Percentiles rank a stretch among this genome's conserved stretches.
Conservation (phyloP, 176 grass and related monocot genomes). For the Alloteropsis semialata region DNA sequence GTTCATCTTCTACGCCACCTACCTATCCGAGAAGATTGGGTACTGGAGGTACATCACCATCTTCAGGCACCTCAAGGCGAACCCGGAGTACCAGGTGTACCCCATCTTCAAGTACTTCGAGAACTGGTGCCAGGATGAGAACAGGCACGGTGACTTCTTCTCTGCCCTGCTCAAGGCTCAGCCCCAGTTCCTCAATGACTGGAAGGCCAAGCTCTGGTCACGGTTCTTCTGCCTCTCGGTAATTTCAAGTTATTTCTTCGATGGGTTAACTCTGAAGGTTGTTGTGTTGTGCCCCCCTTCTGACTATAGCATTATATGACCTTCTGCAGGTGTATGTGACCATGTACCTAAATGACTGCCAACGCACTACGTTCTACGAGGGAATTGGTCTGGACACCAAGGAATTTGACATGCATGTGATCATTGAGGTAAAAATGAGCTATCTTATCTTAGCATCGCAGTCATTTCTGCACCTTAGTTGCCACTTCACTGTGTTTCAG, state of each 20-base stretch:
- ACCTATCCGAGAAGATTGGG: constrained; percentile 94
- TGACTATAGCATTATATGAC: neutral
- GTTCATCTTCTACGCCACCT: constrained; percentile 99
- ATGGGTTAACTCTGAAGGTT: neutral
- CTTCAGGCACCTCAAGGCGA: constrained; percentile 79
- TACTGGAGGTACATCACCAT: constrained; percentile 99
- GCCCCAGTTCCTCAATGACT: constrained; percentile 92
- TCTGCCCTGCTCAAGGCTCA: constrained; percentile 87
- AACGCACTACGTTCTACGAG: constrained; percentile 83
- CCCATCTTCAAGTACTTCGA: constrained; percentile 99
- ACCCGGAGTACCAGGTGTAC: constrained; percentile 88
- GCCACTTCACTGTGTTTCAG: constrained; percentile 3
- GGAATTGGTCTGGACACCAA: constrained; percentile 92
- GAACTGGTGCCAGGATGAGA: constrained; percentile 99
- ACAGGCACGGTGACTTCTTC: constrained; percentile 94
- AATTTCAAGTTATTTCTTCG: constrained; percentile 29
- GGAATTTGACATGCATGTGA: constrained; percentile 99
- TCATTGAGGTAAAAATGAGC: constrained; percentile 72
- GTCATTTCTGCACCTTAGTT: neutral
- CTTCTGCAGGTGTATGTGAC: constrained; percentile 88
- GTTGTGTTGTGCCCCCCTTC: neutral
- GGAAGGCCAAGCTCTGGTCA: constrained; percentile 98
- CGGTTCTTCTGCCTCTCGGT: constrained; percentile 98
- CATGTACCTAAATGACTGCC: constrained; percentile 98
- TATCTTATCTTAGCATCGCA: neutral